phyloP scores from a whole-genome alignment of 1,284 basidiomycete genomes.

The Microbotryum silenes-acaulis region DNA sequence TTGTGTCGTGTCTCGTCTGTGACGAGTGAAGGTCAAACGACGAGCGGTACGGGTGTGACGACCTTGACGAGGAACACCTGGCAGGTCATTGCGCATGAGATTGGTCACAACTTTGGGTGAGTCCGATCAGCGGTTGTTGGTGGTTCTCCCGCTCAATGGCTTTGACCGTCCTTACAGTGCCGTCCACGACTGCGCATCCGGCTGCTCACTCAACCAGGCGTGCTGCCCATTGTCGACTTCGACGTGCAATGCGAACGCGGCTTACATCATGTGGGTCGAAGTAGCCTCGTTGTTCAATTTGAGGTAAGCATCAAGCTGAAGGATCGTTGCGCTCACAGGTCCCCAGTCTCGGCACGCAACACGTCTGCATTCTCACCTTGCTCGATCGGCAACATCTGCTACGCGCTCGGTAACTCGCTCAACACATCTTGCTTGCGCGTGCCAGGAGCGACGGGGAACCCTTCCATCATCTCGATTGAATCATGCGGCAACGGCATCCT shows the following conservation, averaged over 20 bases:
- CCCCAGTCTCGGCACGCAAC: slow-evolving; percentile 44
- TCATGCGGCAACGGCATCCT: slow-evolving; percentile 70
- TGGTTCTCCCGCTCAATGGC: background rate
- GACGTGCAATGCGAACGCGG: slow-evolving; percentile 53
- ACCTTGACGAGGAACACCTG: slow-evolving; percentile 54
- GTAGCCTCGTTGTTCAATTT: slow-evolving; percentile 25
- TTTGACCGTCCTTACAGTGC: slow-evolving; percentile 42
- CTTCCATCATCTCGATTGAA: slow-evolving; percentile 36
- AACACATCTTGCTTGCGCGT: slow-evolving; percentile 37
- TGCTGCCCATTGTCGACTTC: slow-evolving; percentile 66
- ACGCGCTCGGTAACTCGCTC: slow-evolving; percentile 38
- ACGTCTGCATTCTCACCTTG: slow-evolving; percentile 70
- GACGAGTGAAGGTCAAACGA: slow-evolving; percentile 25
- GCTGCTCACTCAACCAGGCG: slow-evolving; percentile 51
- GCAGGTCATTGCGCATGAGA: slow-evolving; percentile 81
- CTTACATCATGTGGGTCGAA: slow-evolving; percentile 61
- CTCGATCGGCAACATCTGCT: slow-evolving; percentile 78
- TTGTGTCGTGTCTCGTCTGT: slow-evolving; percentile 44
- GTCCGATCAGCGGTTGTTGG: background rate
- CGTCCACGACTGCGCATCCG: slow-evolving; percentile 53
- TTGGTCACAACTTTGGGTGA: slow-evolving; percentile 71
- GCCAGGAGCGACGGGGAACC: slow-evolving; percentile 18
- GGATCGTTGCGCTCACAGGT: slow-evolving; percentile 47
- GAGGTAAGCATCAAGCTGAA: background rate
- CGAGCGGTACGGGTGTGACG: slow-evolving; percentile 67